phyloP scores from a whole-genome alignment of 2,329 filamentous ascomycete genomes.

The Albophoma yamanashiensis region DNA sequence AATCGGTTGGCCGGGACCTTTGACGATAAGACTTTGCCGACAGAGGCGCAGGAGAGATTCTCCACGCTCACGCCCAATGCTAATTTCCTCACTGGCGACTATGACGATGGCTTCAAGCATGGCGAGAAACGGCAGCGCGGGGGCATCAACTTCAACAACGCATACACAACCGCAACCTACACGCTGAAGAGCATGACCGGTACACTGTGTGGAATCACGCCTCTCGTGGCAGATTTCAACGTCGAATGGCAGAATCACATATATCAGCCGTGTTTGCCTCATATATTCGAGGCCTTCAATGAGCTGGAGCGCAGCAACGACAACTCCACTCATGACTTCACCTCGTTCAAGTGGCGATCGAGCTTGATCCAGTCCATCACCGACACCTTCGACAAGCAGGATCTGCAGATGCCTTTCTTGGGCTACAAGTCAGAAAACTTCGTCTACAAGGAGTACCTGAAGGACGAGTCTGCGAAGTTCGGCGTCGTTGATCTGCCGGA shows the following conservation, averaged over 20 bases:
- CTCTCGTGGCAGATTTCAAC: conserved; percentile 31
- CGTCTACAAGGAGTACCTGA: conserved; percentile 18
- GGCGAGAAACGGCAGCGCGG: conserved; percentile 17
- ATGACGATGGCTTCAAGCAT: conserved; percentile 20
- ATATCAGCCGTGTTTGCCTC: conserved; percentile 34
- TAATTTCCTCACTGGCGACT: conserved; percentile 22
- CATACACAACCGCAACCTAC: conserved; percentile 29
- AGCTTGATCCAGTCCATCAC: conserved; percentile 22
- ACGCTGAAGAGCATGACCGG: conserved; percentile 31
- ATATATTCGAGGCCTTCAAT: conserved; percentile 23
- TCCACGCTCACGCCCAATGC: conserved; percentile 18
- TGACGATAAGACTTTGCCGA: conserved; percentile 18
- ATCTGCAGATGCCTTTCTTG: conserved; percentile 17
- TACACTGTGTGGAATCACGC: conserved; percentile 29
- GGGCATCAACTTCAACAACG: conserved; percentile 28
- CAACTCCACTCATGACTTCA: conserved; percentile 8
- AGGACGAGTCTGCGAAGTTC: conserved; percentile 16
- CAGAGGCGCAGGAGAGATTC: conserved; percentile 16
- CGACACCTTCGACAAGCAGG: conserved; percentile 21
- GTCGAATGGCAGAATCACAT: conserved; percentile 28
- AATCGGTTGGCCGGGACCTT: conserved; percentile 21
- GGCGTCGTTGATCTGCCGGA: conserved; percentile 16
- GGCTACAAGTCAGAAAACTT: conserved; percentile 17
- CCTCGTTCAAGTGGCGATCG: conserved; percentile 18
- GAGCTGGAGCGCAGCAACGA: conserved; percentile 4